Evolutionary conservation across 1,284 basidiomycete genomes (phyloP).

Genomic region (Kalmanozyma brasiliensis): DNA sequence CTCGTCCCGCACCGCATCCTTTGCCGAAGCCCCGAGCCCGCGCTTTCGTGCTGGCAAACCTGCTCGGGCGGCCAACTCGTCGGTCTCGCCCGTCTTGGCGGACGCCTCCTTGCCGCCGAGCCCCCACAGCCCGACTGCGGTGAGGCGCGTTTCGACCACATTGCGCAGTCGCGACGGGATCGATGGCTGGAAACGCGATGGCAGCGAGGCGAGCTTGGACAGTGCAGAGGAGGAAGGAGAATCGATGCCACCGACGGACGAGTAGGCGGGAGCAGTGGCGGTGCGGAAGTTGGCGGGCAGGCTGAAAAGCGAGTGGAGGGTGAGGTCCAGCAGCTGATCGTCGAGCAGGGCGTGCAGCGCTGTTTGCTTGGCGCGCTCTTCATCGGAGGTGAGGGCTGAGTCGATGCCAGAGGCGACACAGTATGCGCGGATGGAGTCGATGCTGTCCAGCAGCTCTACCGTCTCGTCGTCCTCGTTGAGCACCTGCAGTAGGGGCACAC

Average conservation of each 20-base stretch:
- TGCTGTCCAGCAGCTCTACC: conserved; percentile 27
- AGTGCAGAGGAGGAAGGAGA: not conserved
- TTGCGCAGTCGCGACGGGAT: conserved; percentile 54
- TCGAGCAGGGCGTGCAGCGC: conserved; percentile 54
- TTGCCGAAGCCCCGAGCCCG: conserved; percentile 27
- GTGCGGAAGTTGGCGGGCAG: conserved; percentile 54
- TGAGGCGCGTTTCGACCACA: conserved; percentile 50
- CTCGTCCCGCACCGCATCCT: conserved; percentile 32
- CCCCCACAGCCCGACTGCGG: conserved; percentile 45
- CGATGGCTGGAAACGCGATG: conserved; percentile 28
- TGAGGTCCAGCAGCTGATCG: conserved; percentile 50
- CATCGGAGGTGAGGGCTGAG: conserved; percentile 1
- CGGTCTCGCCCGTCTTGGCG: conserved; percentile 28
- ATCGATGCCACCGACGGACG: conserved; percentile 14
- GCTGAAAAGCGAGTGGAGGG: conserved; percentile 56
- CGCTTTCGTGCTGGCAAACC: conserved; percentile 31
- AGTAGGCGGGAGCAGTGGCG: conserved; percentile 44
- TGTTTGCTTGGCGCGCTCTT: conserved; percentile 14
- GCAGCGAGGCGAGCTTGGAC: conserved; percentile 16
- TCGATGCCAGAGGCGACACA: conserved; percentile 36
- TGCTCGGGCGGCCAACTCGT: conserved; percentile 41
- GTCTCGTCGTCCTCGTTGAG: conserved; percentile 10
- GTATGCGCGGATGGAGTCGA: conserved; percentile 33
- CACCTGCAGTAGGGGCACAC: conserved; percentile 51
- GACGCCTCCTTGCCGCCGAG: conserved; percentile 46